Conservation (phyloP, 2,329 filamentous ascomycete genomes). For the Aspergillus luchuensis region DNA sequence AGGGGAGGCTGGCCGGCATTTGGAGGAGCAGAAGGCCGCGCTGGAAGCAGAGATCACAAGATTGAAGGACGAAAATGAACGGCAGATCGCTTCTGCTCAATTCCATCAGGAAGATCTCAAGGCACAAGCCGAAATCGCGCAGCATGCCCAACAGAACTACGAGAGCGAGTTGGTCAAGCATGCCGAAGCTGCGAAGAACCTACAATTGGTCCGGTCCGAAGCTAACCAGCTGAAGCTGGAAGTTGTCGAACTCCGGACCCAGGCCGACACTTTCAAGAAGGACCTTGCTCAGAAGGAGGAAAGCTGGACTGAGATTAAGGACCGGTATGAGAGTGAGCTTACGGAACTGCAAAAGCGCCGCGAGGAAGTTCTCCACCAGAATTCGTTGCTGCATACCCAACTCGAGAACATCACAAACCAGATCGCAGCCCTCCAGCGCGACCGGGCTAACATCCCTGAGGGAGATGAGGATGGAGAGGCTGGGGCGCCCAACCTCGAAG, state of each 20-base stretch:
- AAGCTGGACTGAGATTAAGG: slow-evolving; percentile 82
- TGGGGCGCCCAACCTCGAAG: slow-evolving; percentile 64
- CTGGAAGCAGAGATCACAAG: slow-evolving; percentile 77
- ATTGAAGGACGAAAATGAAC: slow-evolving; percentile 80
- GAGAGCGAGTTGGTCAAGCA: slow-evolving; percentile 94
- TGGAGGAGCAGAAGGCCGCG: slow-evolving; percentile 79
- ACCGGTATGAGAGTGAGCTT: slow-evolving; percentile 81
- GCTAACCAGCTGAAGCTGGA: slow-evolving; percentile 81
- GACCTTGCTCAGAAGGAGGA: slow-evolving; percentile 77
- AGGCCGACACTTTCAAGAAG: slow-evolving; percentile 82
- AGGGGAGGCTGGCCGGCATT: slow-evolving; percentile 68
- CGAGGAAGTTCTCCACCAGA: slow-evolving; percentile 84
- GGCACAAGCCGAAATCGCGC: slow-evolving; percentile 88
- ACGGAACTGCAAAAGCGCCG: slow-evolving; percentile 74
- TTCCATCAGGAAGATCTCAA: slow-evolving; percentile 91
- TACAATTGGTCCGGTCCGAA: slow-evolving; percentile 77
- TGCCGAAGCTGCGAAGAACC: slow-evolving; percentile 84
- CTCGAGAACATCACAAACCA: slow-evolving; percentile 81
- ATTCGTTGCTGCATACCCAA: slow-evolving; percentile 85
- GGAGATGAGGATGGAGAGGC: slow-evolving; percentile 51
- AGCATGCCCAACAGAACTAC: slow-evolving; percentile 91
- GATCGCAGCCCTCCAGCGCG: slow-evolving; percentile 77
- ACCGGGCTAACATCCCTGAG: slow-evolving; percentile 62
- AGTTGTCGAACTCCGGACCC: slow-evolving; percentile 70
- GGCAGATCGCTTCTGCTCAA: slow-evolving; percentile 75